Percentiles rank a stretch among this genome's conserved stretches.
Conservation (phyloP, 768 basidiomycete genomes). For the Cubamyces lactineus region DNA sequence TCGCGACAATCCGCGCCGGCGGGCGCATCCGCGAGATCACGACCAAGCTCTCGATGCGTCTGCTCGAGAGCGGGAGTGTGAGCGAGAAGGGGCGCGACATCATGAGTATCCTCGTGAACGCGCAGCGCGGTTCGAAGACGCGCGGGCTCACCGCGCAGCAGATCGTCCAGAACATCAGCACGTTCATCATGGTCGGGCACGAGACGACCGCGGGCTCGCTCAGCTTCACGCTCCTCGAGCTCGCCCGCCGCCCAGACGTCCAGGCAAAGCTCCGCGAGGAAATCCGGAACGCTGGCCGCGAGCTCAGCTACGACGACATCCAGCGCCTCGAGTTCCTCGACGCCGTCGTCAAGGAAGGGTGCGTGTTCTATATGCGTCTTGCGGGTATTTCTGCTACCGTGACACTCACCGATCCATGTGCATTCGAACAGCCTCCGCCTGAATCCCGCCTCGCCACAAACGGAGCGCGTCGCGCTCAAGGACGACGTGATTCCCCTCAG, state of each 20-base stretch:
- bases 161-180: constrained; percentile 35
- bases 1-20: constrained; percentile 33
- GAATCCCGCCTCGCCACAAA: constrained; percentile 44
- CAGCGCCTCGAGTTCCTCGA: constrained; percentile 45
- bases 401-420: not conserved
- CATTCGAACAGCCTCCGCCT: constrained; percentile 40
- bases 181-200: constrained; percentile 45
- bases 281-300: constrained; percentile 34
- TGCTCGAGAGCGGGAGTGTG: constrained; percentile 23
- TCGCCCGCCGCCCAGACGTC: constrained; percentile 41
- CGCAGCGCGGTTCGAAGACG: constrained; percentile 13
- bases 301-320: constrained; percentile 41
- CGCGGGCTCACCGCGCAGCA: constrained; percentile 25
- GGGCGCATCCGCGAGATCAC: constrained; percentile 34
- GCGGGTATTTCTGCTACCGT: not conserved
- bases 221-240: constrained; percentile 42
- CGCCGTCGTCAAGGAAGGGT: constrained; percentile 47
- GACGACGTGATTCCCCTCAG: constrained; percentile 49
- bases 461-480: constrained; percentile 42
- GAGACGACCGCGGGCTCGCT: constrained; percentile 46
- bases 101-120: constrained; percentile 28
- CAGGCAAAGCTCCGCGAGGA: constrained; percentile 46
- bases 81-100: constrained; percentile 28
- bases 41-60: constrained; percentile 28
- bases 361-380: not conserved